Base-by-base conservation (phyloP, 192 early-diverging fungal species). In the Podila minutissima region DNA sequence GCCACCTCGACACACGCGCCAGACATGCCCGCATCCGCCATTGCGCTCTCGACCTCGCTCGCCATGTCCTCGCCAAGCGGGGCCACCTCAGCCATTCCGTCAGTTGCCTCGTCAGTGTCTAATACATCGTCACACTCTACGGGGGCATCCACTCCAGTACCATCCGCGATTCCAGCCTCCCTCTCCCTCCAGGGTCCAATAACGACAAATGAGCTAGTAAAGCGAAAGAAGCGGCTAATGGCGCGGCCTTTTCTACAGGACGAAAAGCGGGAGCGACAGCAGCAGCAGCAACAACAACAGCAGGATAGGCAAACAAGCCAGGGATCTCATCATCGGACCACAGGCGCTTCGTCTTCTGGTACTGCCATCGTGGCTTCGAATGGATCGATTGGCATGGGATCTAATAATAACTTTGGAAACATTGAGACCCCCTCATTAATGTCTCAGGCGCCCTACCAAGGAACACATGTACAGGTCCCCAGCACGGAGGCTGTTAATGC, bases 371-470 rank as follows among this genome's bases (percentile, higher is more conserved):
- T 28, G 15, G 24, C 12, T 19, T 17, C 20, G 61, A 33, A 32
- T 38, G 20, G 17, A 13, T 62, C 61, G 17, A 38, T 33, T 22
- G 10, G 28, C 33, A n/a, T 29, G n/a, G 35, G 32, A 19, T 20
- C 31, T 63, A 20, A 13, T 38, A 26, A 63, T 63, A 38, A 19
- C 37, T 33, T 35, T 60, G 33, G 59, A 8, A 79, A 46, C 26
- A 19, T 79, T 28, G 70, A 79, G 5, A 63, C 76, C 8, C 71
- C 76, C 1, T 38, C 76, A 7, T 20, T 72, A 20, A 12, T 72
- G 37, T 13, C 60, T 19, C 70, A 72, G 17, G n/a, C 67, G 3
- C 77, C 67, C 19, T 50, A 62, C 9, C 31, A 65, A 12, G 31
- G 26, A 64, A 62, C 62, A 10, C 62, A 72, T 26, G 62, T 24